Base-by-base conservation (phyloP, 2,329 filamentous ascomycete genomes). In the Sporothrix curviconia region DNA sequence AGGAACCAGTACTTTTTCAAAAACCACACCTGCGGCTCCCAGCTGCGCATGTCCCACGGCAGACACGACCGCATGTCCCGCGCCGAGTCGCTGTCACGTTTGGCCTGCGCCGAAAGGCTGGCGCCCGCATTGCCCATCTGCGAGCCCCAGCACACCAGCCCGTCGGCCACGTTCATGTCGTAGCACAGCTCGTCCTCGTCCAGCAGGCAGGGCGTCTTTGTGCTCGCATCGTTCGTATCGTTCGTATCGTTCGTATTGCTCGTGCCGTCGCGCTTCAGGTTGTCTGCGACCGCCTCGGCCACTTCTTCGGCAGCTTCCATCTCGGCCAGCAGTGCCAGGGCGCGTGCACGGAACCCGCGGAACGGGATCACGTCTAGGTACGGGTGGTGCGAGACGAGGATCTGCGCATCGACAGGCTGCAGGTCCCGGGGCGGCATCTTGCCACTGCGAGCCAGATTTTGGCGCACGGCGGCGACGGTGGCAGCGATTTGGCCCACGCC, bases 11-110 rank as follows among this genome's bases (percentile, higher is more conserved):
- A 63, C 60, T 77, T 76, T 40, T 70, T 68, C 39, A 76, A 55
- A 59, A 76, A 76, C 74, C 74, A 76, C 2, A 66, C 61, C 56
- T 68, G 69, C 2, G 71, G 74, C 59, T 77, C 74, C 74, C 74
- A 77, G 57, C 72, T 74, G 12, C 74, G 68, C 36, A 66, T 65
- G 55, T 75, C 74, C 74, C 74, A 77, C 0, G 74, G 70, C n/a
- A 74, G 69, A 15, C 70, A 69, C 5, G 71, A 69, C 14, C 64
- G 61, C 65, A 71, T 70, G 25, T 66, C 66, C 14, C 55, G 58
- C 17, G 47, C 14, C 44, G 34, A 37, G 15, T 15, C 24, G 37
- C 42, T 44, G 51, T 58, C 52, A 22, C 62, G 53, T 63, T 62
- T 44, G 50, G 53, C 54, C 32, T 58, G 32, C 54, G 52, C 30